These are phyloP conservation scores for Tolypocladium tropicale DNA, from an alignment of 2,329 filamentous ascomycete genomes.

Conservation along the genomic window DNA sequence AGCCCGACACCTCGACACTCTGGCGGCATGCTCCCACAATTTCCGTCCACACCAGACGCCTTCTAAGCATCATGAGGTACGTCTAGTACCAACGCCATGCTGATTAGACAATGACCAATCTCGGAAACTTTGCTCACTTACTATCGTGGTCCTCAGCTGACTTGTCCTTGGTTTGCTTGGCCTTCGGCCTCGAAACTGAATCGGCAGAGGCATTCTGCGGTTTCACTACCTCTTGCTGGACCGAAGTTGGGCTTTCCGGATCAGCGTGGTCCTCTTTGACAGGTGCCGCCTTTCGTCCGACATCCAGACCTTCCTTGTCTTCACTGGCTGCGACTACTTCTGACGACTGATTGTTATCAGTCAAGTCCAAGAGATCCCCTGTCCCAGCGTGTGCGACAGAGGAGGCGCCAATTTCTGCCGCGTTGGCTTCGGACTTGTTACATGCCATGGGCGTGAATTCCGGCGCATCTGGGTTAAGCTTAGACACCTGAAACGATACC, in stretches of 20 bases:
- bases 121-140: slow-evolving; percentile 2
- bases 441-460: slow-evolving; percentile 39
- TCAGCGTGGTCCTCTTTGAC: background rate
- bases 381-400: background rate
- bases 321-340: slow-evolving; percentile 15
- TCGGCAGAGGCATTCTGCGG: background rate
- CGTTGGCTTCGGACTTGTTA: background rate
- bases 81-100: slow-evolving; percentile 9
- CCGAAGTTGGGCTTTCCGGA: background rate
- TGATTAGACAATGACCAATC: background rate
- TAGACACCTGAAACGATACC: slow-evolving; percentile 35
- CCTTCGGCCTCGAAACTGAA: background rate
- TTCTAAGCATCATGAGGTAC: slow-evolving; percentile 9
- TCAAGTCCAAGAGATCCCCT: background rate
- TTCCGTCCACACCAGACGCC: slow-evolving; percentile 9
- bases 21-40: slow-evolving; percentile 3
- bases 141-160: slow-evolving; percentile 1
- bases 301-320: background rate
- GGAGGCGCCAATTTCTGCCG: background rate
- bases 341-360: slow-evolving; percentile 13
- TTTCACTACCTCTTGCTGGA: background rate
- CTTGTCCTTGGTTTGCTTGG: background rate
- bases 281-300: background rate
- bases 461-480: slow-evolving; percentile 44
- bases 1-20: slow-evolving; percentile 10